These are phyloP conservation scores for Wickerhamiella qilinensis DNA, from an alignment of 805 yeast genomes.

Conservation along the genomic window DNA sequence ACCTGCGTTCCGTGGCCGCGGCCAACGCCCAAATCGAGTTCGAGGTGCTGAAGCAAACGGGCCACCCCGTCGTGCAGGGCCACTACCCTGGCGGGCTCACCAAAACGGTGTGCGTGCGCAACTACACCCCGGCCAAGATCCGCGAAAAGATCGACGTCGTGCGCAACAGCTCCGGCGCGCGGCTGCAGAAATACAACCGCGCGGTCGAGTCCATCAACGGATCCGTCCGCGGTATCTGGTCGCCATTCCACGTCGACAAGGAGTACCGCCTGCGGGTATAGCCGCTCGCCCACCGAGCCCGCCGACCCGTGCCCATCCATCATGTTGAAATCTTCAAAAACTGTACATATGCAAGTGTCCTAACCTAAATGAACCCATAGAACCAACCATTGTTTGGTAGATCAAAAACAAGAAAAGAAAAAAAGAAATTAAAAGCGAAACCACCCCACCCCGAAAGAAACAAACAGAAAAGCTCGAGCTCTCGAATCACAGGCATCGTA, in stretches of 20 bases:
- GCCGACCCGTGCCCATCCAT: no score
- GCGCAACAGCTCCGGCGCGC: constrained; percentile 52
- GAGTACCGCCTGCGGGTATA: constrained; percentile 25
- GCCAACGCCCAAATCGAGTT: constrained; percentile 55
- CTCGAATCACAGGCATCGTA: no score
- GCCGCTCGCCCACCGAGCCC: no score
- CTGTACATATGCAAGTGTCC: no score
- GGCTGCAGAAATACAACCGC: constrained; percentile 44
- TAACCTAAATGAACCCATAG: no score
- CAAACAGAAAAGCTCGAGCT: no score
- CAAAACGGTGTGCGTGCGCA: constrained; percentile 62
- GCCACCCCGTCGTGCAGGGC: constrained; percentile 67
- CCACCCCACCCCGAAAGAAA: no score
- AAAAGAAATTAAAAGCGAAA: no score
- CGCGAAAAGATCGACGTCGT: constrained; percentile 47
- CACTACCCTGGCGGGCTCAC: constrained; percentile 32
- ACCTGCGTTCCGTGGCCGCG: constrained; percentile 39
- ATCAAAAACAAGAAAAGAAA: no score
- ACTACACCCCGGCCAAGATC: constrained; percentile 45
- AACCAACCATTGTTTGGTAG: no score
- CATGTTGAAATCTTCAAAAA: no score
- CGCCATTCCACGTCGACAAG: constrained; percentile 70
- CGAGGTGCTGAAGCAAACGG: constrained; percentile 49
- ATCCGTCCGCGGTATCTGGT: constrained; percentile 94
- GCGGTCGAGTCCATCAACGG: constrained; percentile 68